These are phyloP conservation scores for Aspergillus cejpii DNA, from an alignment of 2,329 filamentous ascomycete species.

Conservation along the genomic window DNA sequence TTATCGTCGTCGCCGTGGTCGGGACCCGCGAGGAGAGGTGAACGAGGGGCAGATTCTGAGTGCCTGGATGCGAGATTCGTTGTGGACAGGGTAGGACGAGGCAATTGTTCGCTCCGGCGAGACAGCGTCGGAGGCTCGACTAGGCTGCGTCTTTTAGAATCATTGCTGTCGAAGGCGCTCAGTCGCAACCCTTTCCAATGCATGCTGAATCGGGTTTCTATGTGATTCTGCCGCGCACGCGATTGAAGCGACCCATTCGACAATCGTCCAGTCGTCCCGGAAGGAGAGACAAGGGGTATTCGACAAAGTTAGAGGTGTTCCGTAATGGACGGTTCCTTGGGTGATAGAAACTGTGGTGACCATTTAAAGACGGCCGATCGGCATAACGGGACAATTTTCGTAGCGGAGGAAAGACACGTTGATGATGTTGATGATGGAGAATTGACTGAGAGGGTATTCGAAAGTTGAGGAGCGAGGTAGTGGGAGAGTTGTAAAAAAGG, in stretches of 20 bases:
- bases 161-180: constrained; percentile 28
- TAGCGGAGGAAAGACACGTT: constrained; percentile 1
- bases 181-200: constrained; percentile 38
- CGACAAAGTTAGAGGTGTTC: background rate
- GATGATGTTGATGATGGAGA: constrained; percentile 7
- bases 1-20: constrained; percentile 12
- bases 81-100: constrained; percentile 28
- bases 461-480: constrained; percentile 11
- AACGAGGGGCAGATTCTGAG: constrained; percentile 33
- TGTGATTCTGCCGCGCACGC: constrained; percentile 15
- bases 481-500: constrained; percentile 7
- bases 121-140: constrained; percentile 24
- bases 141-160: constrained; percentile 31
- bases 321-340: constrained; percentile 1
- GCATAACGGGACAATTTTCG: constrained; percentile 12
- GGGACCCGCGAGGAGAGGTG: constrained; percentile 13
- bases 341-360: constrained; percentile 7
- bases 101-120: constrained; percentile 35
- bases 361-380: constrained; percentile 11
- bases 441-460: constrained; percentile 1
- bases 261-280: constrained; percentile 4
- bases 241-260: constrained; percentile 18
- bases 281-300: constrained; percentile 1
- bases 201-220: constrained; percentile 27
- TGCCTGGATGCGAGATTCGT: constrained; percentile 25